Evolutionary conservation across 108 stramenopile species (phyloP).

Genomic region (Discostella stelligeroides): DNA sequence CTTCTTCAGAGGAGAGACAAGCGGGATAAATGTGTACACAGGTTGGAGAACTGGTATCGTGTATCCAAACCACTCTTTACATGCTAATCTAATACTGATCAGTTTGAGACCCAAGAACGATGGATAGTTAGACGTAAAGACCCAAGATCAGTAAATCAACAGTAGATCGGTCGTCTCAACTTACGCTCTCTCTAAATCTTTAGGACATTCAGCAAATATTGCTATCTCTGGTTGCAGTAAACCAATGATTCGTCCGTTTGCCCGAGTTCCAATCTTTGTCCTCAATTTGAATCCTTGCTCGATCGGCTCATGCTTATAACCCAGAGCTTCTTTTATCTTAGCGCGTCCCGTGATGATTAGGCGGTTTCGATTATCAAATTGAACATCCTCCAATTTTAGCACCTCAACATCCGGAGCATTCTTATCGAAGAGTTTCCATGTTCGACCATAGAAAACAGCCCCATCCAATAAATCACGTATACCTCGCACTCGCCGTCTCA

Average conservation of each 20-base stretch:
- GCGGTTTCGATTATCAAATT: constrained; percentile 72
- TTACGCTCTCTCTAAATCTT: constrained; percentile 68
- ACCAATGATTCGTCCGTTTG: constrained; percentile 68
- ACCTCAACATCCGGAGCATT: constrained; percentile 81
- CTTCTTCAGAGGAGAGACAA: constrained; percentile 81
- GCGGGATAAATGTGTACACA: constrained; percentile 80
- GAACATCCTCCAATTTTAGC: constrained; percentile 73
- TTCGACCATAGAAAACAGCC: constrained; percentile 82
- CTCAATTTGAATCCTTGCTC: constrained; percentile 86
- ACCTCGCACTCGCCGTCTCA: constrained; percentile 70
- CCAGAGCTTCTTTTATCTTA: constrained; percentile 55
- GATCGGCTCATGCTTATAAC: constrained; percentile 42
- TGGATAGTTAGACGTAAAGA: not conserved
- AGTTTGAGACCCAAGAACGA: not conserved
- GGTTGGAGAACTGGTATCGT: constrained; percentile 54
- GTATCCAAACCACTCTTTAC: constrained; percentile 39
- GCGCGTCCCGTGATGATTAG: constrained; percentile 85
- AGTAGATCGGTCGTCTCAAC: constrained; percentile 24
- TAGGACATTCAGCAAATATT: constrained; percentile 72
- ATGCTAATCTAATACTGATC: constrained; percentile 28
- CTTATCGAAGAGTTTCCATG: constrained; percentile 69
- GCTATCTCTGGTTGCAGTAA: constrained; percentile 11
- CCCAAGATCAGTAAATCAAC: constrained; percentile 8
- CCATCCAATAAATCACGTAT: constrained; percentile 84
- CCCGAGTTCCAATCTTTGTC: constrained; percentile 80